Evolutionary conservation across 2,329 filamentous ascomycete genomes (phyloP), one percentile per base, ranked within the genome.

Genomic region (Diaporthe sp.): DNA sequence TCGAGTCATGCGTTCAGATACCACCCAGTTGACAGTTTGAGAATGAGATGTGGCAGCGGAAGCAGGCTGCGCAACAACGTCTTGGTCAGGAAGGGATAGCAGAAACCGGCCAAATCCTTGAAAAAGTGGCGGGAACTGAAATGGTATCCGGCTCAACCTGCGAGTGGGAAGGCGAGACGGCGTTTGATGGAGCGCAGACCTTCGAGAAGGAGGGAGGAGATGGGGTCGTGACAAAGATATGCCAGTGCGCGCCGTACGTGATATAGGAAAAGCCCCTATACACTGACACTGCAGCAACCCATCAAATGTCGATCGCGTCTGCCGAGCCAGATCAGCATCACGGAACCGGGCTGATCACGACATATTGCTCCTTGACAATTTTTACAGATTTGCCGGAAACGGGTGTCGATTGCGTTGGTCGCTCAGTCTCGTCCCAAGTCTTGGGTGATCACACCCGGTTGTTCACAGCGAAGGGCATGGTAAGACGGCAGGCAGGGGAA

Each of bases 241-340:
- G 50, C 30, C 35, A 63, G 44, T 63, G 47, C 56, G 44, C 25
- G n/a, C 15, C 44, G 39, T 55, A 63, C 17, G 25, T 42, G 56
- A 63, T 71, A 71, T 53, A 42, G 56, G 56, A 25, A 44, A 32
- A 42, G 37, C 56, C 56, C 47, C 35, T 63, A 63, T 47, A 32
- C n/a, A 17, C 44, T 19, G 70, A 39, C 32, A 37, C 25, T 53
- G 44, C 44, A 71, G 32, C 32, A 63, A 22, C 44, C 25, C 17
- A 35, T 53, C 53, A 63, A 39, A 66, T 65, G 59, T 53, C 42
- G 42, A 70, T 61, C 56, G 44, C 53, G 65, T 61, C 70, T 75
- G 63, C 70, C 35, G 55, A 42, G 63, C 35, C 30, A 27, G 70
- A 73, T 73, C 70, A 75, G 70, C 47, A 75, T 68, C 22, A 47